Evolutionary conservation across 176 grass and related monocot genomes (phyloP).

Genomic region (Ensete ventricosum): DNA sequence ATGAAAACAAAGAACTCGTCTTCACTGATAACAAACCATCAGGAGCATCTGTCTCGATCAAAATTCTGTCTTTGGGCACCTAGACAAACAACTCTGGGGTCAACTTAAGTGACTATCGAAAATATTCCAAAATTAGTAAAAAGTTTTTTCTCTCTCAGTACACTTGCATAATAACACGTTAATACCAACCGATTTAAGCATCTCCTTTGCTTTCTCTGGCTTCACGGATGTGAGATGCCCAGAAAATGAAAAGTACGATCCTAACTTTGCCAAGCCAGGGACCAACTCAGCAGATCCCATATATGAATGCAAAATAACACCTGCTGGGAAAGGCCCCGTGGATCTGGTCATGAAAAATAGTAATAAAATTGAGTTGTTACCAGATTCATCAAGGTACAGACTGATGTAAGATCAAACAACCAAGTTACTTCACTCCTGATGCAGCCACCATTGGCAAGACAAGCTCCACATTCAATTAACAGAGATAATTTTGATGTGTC

Average conservation of each 20-base stretch:
- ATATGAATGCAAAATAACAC: constrained; percentile 74
- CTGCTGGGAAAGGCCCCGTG: constrained; percentile 67
- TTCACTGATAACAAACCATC: constrained; percentile 62
- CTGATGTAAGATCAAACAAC: neutral
- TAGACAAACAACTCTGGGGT: constrained; percentile 9
- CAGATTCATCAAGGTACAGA: neutral
- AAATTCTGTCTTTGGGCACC: constrained; percentile 86
- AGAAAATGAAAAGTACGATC: constrained; percentile 79
- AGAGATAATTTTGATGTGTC: no score
- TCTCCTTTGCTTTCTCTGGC: constrained; percentile 56
- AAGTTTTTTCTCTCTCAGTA: neutral
- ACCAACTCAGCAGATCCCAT: constrained; percentile 86
- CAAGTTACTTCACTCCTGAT: neutral
- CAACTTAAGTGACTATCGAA: constrained; percentile 7
- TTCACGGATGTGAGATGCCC: constrained; percentile 66
- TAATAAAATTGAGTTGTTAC: neutral
- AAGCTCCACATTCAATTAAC: no score
- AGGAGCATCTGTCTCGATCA: constrained; percentile 72
- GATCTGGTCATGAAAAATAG: constrained; percentile 34
- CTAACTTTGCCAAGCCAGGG: constrained; percentile 51
- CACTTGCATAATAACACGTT: neutral
- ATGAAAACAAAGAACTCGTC: constrained; percentile 34
- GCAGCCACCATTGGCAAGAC: no score
- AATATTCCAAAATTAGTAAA: neutral
- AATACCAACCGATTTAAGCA: constrained; percentile 62